These are phyloP conservation scores for Globisporangium acanthophoron DNA, from an alignment of 352 stramenopile species.

Conservation along the genomic window DNA sequence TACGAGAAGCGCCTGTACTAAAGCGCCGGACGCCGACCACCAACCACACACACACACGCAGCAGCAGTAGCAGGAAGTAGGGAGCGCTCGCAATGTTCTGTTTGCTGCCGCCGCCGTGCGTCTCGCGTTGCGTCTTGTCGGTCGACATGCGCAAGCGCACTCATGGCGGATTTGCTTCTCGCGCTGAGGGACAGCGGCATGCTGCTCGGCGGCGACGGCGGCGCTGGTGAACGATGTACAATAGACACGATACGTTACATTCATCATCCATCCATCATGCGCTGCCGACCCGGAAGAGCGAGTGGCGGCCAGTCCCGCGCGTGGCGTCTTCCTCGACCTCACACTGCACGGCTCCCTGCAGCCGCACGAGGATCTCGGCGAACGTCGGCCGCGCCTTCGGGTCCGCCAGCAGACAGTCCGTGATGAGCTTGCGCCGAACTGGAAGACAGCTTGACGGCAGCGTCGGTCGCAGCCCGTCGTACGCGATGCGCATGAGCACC, in stretches of 20 bases:
- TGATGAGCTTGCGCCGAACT: slow-evolving; percentile 55
- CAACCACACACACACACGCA: no score
- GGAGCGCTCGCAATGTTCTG: slow-evolving; percentile 9
- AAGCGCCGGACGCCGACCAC: not conserved
- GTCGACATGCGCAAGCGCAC: slow-evolving; percentile 4
- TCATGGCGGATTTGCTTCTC: slow-evolving; percentile 11
- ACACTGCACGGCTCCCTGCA: slow-evolving; percentile 72
- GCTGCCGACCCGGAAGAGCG: not conserved
- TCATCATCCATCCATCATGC: not conserved
- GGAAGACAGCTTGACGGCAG: slow-evolving; percentile 54
- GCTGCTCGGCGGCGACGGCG: not conserved
- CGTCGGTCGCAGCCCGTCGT: slow-evolving; percentile 69
- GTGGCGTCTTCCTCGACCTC: slow-evolving; percentile 65
- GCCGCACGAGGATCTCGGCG: slow-evolving; percentile 57
- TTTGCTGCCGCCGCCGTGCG: slow-evolving; percentile 4
- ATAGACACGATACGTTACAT: not conserved
- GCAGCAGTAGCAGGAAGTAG: not conserved
- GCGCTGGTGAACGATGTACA: not conserved
- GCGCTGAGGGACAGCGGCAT: not conserved
- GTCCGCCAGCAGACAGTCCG: slow-evolving; percentile 65
- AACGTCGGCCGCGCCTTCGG: slow-evolving; percentile 61
- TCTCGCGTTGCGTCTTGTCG: not conserved
- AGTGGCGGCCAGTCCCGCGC: slow-evolving; percentile 10
- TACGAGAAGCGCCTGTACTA: slow-evolving; percentile 93
- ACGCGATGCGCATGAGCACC: slow-evolving; percentile 74